Evolutionary conservation across 2,329 filamentous ascomycete species (phyloP).

Genomic region (Epicoccum nigrum): DNA sequence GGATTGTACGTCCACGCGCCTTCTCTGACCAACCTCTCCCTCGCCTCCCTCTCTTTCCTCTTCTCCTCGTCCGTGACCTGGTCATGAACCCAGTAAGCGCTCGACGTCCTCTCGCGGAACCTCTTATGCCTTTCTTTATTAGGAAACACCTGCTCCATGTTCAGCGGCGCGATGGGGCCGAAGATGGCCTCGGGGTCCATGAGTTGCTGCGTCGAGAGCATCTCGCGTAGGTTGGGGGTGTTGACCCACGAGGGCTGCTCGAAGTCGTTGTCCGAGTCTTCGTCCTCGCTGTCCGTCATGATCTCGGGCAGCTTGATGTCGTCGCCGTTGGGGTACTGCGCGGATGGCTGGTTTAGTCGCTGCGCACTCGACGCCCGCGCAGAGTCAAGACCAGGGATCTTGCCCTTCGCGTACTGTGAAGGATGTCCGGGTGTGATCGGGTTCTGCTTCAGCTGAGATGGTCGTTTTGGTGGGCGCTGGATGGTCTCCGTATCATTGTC

Average conservation of each 20-base stretch:
- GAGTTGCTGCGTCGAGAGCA: conserved; percentile 81
- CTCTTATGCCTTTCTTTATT: conserved; percentile 81
- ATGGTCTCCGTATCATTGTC: conserved; percentile 70
- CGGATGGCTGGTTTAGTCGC: conserved; percentile 58
- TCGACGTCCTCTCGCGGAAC: conserved; percentile 89
- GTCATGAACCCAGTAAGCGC: conserved; percentile 92
- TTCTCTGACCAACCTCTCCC: conserved; percentile 79
- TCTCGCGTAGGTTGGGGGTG: conserved; percentile 77
- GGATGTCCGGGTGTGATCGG: conserved; percentile 64
- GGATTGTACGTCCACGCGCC: conserved; percentile 72
- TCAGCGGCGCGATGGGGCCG: conserved; percentile 82
- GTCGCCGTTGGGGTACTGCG: conserved; percentile 86
- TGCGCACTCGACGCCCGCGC: conserved; percentile 57
- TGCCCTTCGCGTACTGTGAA: conserved; percentile 74
- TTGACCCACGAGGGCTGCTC: conserved; percentile 84
- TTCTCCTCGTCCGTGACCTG: conserved; percentile 87
- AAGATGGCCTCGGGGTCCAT: conserved; percentile 87
- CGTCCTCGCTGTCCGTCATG: conserved; percentile 90
- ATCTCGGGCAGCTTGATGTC: conserved; percentile 93
- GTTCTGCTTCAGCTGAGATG: conserved; percentile 54
- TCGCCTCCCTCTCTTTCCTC: conserved; percentile 75
- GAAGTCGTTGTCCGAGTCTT: conserved; percentile 71
- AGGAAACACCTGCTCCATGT: conserved; percentile 93
- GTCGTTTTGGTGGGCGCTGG: conserved; percentile 47
- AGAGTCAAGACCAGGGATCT: conserved; percentile 84